These are phyloP conservation scores for Medicago ruthenica DNA, from an alignment of 306 rosid genomes.

Conservation along the genomic window DNA sequence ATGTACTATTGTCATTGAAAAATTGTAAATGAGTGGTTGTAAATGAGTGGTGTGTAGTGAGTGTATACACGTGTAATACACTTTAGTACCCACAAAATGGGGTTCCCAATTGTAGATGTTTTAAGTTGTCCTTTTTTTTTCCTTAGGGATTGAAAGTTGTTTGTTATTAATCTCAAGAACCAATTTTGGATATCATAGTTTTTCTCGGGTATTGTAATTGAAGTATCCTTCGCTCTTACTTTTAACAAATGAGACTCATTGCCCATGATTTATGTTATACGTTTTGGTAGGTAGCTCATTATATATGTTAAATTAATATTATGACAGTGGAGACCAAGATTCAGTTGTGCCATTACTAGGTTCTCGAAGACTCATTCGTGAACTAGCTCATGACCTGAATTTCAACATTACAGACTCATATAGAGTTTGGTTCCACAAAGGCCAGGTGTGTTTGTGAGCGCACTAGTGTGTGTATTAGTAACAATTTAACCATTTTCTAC, in stretches of 20 bases:
- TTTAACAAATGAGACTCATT: slow-evolving; percentile 5
- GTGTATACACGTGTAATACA: too few relatives aligned
- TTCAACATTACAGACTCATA: slow-evolving; percentile 69
- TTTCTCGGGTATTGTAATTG: too few relatives aligned
- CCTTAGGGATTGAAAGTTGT: too few relatives aligned
- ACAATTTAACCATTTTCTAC: slow-evolving; percentile 1
- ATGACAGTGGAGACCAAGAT: slow-evolving; percentile 85
- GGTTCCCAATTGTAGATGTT: too few relatives aligned
- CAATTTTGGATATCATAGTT: too few relatives aligned
- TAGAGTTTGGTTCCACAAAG: slow-evolving; percentile 87
- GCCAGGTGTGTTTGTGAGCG: slow-evolving; percentile 57
- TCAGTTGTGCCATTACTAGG: slow-evolving; percentile 81
- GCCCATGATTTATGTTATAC: background rate
- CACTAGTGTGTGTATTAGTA: background rate
- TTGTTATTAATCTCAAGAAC: too few relatives aligned
- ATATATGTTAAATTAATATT: background rate
- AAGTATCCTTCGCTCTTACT: too few relatives aligned
- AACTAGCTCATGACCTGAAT: slow-evolving; percentile 73
- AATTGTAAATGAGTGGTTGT: too few relatives aligned
- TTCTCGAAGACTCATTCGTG: slow-evolving; percentile 75
- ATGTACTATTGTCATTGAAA: too few relatives aligned
- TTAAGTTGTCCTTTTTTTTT: too few relatives aligned
- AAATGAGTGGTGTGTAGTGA: too few relatives aligned
- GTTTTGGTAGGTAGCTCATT: background rate
- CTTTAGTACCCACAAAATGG: too few relatives aligned